Evolutionary conservation across 78 protist species (phyloP), one percentile per base, ranked within the genome.

Genomic region (Dictyostelium capitatum): DNA sequence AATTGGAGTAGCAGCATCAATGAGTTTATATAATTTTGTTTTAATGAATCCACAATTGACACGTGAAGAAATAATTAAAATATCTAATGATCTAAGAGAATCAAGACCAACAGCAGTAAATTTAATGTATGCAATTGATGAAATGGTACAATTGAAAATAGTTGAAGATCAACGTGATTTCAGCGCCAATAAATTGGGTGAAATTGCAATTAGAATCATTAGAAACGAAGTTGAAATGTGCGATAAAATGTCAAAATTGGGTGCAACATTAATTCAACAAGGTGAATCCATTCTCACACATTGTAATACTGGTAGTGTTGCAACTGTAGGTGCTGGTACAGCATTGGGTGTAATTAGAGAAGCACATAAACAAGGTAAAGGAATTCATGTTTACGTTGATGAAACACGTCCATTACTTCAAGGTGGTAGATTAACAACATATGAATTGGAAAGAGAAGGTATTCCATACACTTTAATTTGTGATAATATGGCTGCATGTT

Each of bases 71-170:
- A 57, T 91, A 1, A 11, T 64, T 0, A 37, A 54, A n/a, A 59
- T 83, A 6, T 23, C 84, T 11, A 53, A 41, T 2, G 32, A 72
- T 19, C n/a, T 91, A 1, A 79, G 83, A 32, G 70, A 74, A 28
- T 73, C 96, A 8, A 23, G 97, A 28, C 97, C 97, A 12, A 95
- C 97, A 0, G 97, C 97, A 4, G 97, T 95, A 20, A 95, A 95
- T 37, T 67, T 95, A 53, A 92, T 95, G 95, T 56, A 77, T 67
- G 64, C 82, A 4, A 19, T 78, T n/a, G 96, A 95, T 37, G 74
- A 37, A 46, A 67, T 95, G 92, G 20, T 69, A 12, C 82, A 67
- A 53, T 59, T 74, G 4, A 14, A 30, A 7, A 23, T 17, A 25
- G 14, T 2, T 15, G 23, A n/a, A 1, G 73, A 84, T 19, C 72